Percentiles rank a stretch among this genome's conserved stretches.
Evolutionary conservation across 176 grass and related monocot genomes (phyloP).

Genomic region (Oryza coarctata): DNA sequence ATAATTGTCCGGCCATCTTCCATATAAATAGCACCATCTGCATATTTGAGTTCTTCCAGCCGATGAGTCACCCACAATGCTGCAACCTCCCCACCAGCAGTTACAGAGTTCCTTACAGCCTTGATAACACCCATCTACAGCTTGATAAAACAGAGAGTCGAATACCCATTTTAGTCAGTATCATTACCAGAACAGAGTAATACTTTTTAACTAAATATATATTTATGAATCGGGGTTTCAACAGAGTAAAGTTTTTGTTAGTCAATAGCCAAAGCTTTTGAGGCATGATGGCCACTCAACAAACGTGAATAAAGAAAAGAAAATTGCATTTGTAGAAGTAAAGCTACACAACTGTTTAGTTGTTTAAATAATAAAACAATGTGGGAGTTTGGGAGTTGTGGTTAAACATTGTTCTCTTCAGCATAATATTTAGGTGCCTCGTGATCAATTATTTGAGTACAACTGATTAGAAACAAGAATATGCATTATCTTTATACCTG

Average conservation of each 20-base stretch:
- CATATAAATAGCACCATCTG: slow-evolving; percentile 96
- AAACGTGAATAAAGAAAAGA: neutral
- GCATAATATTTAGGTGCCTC: neutral
- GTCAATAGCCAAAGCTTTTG: neutral
- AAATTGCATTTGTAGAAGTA: neutral
- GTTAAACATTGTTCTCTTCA: neutral
- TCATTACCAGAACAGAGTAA: neutral
- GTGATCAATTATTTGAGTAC: neutral
- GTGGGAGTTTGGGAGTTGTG: neutral
- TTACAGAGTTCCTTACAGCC: slow-evolving; percentile 79
- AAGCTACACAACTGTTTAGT: neutral
- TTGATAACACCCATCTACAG: slow-evolving; percentile 84
- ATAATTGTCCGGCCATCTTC: slow-evolving; percentile 77
- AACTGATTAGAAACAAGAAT: slow-evolving; percentile 9
- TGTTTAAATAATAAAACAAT: neutral
- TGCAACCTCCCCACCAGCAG: slow-evolving; percentile 56
- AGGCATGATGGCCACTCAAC: slow-evolving; percentile 20
- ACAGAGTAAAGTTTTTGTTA: neutral
- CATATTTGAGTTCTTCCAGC: slow-evolving; percentile 89
- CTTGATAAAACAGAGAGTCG: slow-evolving; percentile 14
- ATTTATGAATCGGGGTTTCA: neutral
- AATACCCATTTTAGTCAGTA: neutral
- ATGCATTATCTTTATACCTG: slow-evolving; percentile 50
- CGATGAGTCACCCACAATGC: slow-evolving; percentile 98
- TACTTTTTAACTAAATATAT: neutral